phyloP scores from a whole-genome alignment of 768 basidiomycete genomes.

The Gloeostereum incarnatum region DNA sequence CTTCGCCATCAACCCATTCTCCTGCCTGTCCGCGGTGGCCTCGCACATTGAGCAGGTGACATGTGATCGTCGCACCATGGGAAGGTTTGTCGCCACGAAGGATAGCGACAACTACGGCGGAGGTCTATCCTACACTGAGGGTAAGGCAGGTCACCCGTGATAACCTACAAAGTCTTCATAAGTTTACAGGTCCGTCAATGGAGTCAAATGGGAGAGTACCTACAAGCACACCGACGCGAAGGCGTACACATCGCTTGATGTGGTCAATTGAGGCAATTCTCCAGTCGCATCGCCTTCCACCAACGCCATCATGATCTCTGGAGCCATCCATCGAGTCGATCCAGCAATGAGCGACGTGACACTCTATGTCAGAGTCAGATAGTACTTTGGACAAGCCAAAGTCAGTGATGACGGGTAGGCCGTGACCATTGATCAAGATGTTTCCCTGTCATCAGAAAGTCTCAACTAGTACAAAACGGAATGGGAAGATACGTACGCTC shows the following conservation, averaged over 20 bases:
- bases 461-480: neutral
- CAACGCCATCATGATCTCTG: conserved; percentile 42
- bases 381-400: conserved; percentile 53
- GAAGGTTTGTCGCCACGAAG: too few species aligned
- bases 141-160: conserved; percentile 42
- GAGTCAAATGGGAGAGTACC: conserved; percentile 19
- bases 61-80: too few species aligned
- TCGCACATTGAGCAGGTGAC: too few species aligned
- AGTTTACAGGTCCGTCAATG: neutral
- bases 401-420: conserved; percentile 47
- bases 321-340: conserved; percentile 47
- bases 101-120: too few species aligned
- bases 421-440: conserved; percentile 44
- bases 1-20: too few species aligned
- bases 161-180: conserved; percentile 24
- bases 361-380: conserved; percentile 36
- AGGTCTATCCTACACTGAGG: conserved; percentile 39
- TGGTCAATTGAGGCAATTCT: conserved; percentile 32
- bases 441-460: conserved; percentile 31
- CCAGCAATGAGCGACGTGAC: conserved; percentile 30
- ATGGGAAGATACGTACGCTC: conserved; percentile 28
- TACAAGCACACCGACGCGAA: conserved; percentile 53
- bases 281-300: conserved; percentile 39
- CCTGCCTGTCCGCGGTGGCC: too few species aligned
- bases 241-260: conserved; percentile 49